Conservation (phyloP, 164 flowering plant species). For the Kalanchoe fedtschenkoi region DNA sequence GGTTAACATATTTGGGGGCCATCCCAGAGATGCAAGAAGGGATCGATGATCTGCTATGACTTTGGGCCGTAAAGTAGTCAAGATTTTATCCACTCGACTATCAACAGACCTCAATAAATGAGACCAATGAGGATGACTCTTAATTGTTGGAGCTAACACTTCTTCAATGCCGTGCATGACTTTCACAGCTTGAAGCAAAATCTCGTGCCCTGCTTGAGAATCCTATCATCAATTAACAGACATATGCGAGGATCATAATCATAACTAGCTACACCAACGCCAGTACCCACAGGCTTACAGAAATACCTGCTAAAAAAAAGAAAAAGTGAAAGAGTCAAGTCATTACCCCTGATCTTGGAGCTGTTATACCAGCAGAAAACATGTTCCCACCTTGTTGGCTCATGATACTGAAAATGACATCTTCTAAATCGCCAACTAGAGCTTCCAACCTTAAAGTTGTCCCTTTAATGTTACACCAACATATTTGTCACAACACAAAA, state of each 20-base stretch:
- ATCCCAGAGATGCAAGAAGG: slow-evolving; percentile 51
- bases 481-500: not conserved
- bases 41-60: slow-evolving; percentile 50
- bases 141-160: slow-evolving; percentile 15
- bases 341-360: slow-evolving; percentile 17
- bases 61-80: slow-evolving; percentile 36
- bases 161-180: slow-evolving; percentile 35
- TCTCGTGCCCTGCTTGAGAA: slow-evolving; percentile 26
- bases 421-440: slow-evolving; percentile 72
- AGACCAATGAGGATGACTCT: slow-evolving; percentile 33
- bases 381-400: slow-evolving; percentile 17
- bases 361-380: slow-evolving; percentile 17
- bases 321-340: not conserved
- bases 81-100: slow-evolving; percentile 36
- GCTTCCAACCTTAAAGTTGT: slow-evolving; percentile 48
- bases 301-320: slow-evolving; percentile 1
- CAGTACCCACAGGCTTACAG: not conserved
- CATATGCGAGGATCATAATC: too few relatives aligned
- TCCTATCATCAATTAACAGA: slow-evolving; percentile 25
- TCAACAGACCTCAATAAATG: slow-evolving; percentile 53
- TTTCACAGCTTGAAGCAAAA: slow-evolving; percentile 28
- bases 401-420: slow-evolving; percentile 30
- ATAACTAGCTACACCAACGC: not conserved
- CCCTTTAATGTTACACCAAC: slow-evolving; percentile 25
- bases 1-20: slow-evolving; percentile 56